Base-by-base conservation (phyloP, 1,284 basidiomycete genomes). In the Ceratobasidium sp. region DNA sequence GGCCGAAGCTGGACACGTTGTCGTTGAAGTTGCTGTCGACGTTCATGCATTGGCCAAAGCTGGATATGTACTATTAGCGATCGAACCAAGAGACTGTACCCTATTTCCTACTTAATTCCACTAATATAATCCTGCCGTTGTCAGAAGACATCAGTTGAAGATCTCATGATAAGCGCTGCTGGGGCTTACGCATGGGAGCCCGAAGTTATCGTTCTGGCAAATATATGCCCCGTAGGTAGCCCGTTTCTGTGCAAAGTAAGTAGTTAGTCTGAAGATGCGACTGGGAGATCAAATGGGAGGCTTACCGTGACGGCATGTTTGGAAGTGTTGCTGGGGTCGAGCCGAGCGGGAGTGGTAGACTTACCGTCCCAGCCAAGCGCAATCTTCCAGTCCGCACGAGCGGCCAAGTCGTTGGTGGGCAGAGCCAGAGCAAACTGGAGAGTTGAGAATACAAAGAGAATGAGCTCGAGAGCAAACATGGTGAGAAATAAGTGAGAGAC, bases 311-410 rank as follows among this genome's bases (percentile, higher is more conserved):
- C 11, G 36, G 36, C 11, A 11, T 41, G 6, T 11, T 60, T 63
- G 44, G 48, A 27, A 1, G 24, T 44, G 22, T 63, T 63, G 22
- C 15, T 47, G 22, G 60, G 41, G 41, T 63, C 60, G 45, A 63
- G 60, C 41, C 48, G 11, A 24, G 29, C 60, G 19, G 60, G 60
- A 27, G 60, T 63, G 2, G 60, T 63, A 2, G 48, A 41, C 22
- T 63, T 63, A 45, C 60, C 60, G 45, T 63, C 41, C 60, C 60
- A 63, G 41, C 60, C 60, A 24, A 45, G 41, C 4, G n/a, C n/a
- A 2, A 24, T 45, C 60, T 63, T 63, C 60, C 60, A 63, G 60
- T 63, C 60, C 36, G 19, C 60, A 22, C 60, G 60, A 45, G 41
- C 8, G 19, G 19, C 36, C 60, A 63, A 47, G 22, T 27, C 60